These are phyloP conservation scores for Mortierella sp. DNA, from an alignment of 371 early-diverging fungal genomes.

Conservation along the genomic window DNA sequence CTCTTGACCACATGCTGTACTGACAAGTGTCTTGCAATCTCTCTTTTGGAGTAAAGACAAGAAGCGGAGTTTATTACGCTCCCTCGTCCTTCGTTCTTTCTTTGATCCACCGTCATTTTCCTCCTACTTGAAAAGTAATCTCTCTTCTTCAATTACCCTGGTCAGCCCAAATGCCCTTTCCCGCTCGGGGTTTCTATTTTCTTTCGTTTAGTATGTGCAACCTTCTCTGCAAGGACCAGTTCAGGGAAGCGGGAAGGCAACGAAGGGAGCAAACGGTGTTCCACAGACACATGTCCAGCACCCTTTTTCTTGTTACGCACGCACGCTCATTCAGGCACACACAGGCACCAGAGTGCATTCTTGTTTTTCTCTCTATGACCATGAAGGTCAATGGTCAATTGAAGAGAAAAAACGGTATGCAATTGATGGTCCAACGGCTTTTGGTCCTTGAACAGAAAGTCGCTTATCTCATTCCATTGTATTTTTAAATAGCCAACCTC, in stretches of 20 bases:
- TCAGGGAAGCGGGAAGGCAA: neutral
- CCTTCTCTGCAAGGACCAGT: constrained; percentile 3
- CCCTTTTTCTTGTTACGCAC: neutral
- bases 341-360: too few species aligned
- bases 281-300: constrained; percentile 11
- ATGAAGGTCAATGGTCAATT: neutral
- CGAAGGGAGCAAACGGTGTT: neutral
- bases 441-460: neutral
- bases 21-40: neutral
- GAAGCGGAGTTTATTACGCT: constrained; percentile 5
- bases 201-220: neutral
- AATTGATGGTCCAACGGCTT: too few species aligned
- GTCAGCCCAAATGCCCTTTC: neutral
- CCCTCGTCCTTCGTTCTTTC: neutral
- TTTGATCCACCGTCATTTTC: constrained; percentile 7
- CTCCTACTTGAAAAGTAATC: neutral
- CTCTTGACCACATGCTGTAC: neutral
- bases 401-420: neutral
- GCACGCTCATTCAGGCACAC: neutral
- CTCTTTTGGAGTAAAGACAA: neutral
- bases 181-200: constrained; percentile 14
- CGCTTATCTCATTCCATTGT: constrained; percentile 3
- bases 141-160: neutral
- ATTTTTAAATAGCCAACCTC: neutral
- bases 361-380: neutral